phyloP scores from a whole-genome alignment of 2,329 filamentous ascomycete species.

The Aureobasidium sp. region DNA sequence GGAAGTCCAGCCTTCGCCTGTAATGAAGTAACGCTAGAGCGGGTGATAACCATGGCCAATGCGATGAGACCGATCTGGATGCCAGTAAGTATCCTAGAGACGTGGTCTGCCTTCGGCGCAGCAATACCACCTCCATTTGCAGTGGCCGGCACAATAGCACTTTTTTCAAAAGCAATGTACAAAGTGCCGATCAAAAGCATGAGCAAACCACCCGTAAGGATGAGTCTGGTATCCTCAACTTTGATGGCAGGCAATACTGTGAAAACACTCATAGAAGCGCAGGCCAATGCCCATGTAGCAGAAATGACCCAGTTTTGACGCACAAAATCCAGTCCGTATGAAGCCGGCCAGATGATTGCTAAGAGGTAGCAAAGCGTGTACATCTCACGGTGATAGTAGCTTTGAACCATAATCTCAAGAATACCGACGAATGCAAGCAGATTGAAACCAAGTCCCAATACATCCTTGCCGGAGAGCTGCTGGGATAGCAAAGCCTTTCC shows the following conservation, averaged over 20 bases:
- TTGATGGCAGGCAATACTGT: conserved; percentile 85
- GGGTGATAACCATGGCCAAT: conserved; percentile 77
- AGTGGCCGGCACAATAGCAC: conserved; percentile 41
- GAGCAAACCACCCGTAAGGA: conserved; percentile 66
- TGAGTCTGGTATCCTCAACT: conserved; percentile 64
- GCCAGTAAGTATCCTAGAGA: conserved; percentile 57
- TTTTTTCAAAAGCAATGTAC: conserved; percentile 75
- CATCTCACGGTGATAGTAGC: conserved; percentile 85
- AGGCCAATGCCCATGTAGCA: conserved; percentile 67
- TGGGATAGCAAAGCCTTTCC: conserved; percentile 64
- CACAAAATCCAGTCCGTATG: conserved; percentile 69
- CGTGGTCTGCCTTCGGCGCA: conserved; percentile 32
- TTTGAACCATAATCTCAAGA: conserved; percentile 73
- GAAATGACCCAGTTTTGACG: conserved; percentile 57
- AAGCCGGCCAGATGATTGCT: conserved; percentile 68
- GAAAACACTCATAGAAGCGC: conserved; percentile 79
- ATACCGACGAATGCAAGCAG: conserved; percentile 62
- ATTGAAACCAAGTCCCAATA: conserved; percentile 57
- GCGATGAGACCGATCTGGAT: conserved; percentile 64
- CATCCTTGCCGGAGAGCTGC: conserved; percentile 53
- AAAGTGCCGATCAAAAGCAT: conserved; percentile 71
- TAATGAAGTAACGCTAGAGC: conserved; percentile 75
- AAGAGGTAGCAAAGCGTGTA: conserved; percentile 73
- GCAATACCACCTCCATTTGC: conserved; percentile 27
- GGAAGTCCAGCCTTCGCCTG: conserved; percentile 81